Evolutionary conservation across 495 filamentous ascomycete species (phyloP).

Genomic region (Chaetomium cochliodes): DNA sequence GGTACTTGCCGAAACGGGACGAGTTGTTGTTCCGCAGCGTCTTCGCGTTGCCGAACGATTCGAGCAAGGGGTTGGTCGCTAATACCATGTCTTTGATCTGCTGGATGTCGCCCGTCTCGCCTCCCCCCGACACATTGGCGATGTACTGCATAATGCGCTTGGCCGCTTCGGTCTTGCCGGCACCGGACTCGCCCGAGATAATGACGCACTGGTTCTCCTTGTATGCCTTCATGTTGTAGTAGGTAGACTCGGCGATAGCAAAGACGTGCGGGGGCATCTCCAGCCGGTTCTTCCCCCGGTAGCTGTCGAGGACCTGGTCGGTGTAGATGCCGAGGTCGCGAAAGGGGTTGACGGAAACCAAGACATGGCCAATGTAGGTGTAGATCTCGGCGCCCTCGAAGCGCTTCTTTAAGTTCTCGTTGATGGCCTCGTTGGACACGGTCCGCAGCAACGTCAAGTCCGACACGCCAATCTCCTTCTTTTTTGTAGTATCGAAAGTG

Average conservation of each 20-base stretch:
- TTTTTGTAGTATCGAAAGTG: slow-evolving; percentile 90
- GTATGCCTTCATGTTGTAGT: slow-evolving; percentile 99
- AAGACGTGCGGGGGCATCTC: slow-evolving; percentile 97
- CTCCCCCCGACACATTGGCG: slow-evolving; percentile 90
- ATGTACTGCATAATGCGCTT: slow-evolving; percentile 99
- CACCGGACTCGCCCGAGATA: slow-evolving; percentile 97
- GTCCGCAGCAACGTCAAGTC: slow-evolving; percentile 97
- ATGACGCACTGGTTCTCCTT: slow-evolving; percentile 99
- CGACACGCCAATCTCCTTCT: slow-evolving; percentile 98
- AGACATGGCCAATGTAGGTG: slow-evolving; percentile 99
- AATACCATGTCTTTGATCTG: slow-evolving; percentile 98
- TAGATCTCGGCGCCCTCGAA: slow-evolving; percentile 98
- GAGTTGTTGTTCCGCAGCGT: slow-evolving; percentile 99
- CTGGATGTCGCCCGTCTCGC: slow-evolving; percentile 86
- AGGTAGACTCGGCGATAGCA: slow-evolving; percentile 91
- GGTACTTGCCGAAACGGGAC: slow-evolving; percentile 95
- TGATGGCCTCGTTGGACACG: slow-evolving; percentile 98
- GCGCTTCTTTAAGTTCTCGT: slow-evolving; percentile 95
- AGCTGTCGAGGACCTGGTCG: slow-evolving; percentile 83
- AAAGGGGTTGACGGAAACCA: slow-evolving; percentile 99
- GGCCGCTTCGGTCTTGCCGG: slow-evolving; percentile 98
- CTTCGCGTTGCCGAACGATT: slow-evolving; percentile 98
- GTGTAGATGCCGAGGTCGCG: slow-evolving; percentile 98
- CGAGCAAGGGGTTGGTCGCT: slow-evolving; percentile 93
- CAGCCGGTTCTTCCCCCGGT: slow-evolving; percentile 93